Evolutionary conservation across 1,284 basidiomycete species (phyloP).

Genomic region (Leccinum fuscescens): DNA sequence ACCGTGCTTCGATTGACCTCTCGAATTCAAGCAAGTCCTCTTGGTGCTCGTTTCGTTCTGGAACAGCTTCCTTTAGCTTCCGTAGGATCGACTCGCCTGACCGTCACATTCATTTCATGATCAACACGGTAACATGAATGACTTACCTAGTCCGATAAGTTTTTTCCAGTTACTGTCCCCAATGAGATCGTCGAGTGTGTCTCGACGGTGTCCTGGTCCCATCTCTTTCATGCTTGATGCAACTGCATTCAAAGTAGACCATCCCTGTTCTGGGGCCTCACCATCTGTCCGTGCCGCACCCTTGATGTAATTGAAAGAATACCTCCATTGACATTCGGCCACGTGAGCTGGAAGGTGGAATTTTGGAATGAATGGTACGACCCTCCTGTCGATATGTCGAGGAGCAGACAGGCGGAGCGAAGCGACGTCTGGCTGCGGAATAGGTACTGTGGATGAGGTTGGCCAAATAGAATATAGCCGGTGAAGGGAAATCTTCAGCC

Average conservation of each 20-base stretch:
- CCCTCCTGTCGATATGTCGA: background rate
- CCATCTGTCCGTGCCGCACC: slow-evolving; percentile 6
- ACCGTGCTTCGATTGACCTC: background rate
- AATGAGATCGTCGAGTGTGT: slow-evolving; percentile 1
- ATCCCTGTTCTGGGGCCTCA: slow-evolving; percentile 8
- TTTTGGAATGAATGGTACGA: slow-evolving; percentile 7
- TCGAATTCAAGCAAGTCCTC: background rate
- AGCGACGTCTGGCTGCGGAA: too few species aligned
- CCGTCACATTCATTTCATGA: background rate
- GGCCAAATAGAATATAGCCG: too few species aligned
- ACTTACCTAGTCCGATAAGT: background rate
- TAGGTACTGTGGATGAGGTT: too few species aligned
- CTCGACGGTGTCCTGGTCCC: slow-evolving; percentile 5
- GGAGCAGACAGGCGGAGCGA: too few species aligned
- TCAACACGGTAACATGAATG: background rate
- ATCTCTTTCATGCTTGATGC: slow-evolving; percentile 16
- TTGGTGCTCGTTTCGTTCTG: slow-evolving; percentile 1
- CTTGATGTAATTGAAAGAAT: slow-evolving; percentile 5
- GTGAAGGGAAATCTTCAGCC: too few species aligned
- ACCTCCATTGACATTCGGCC: slow-evolving; percentile 12
- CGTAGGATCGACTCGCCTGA: background rate
- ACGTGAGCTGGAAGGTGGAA: slow-evolving; percentile 14
- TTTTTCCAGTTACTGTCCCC: slow-evolving; percentile 1
- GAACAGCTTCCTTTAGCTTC: slow-evolving; percentile 6
- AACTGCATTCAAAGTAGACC: slow-evolving; percentile 4